Base-by-base conservation (phyloP, 108 stramenopile species). In the Nitzschia putrida region DNA sequence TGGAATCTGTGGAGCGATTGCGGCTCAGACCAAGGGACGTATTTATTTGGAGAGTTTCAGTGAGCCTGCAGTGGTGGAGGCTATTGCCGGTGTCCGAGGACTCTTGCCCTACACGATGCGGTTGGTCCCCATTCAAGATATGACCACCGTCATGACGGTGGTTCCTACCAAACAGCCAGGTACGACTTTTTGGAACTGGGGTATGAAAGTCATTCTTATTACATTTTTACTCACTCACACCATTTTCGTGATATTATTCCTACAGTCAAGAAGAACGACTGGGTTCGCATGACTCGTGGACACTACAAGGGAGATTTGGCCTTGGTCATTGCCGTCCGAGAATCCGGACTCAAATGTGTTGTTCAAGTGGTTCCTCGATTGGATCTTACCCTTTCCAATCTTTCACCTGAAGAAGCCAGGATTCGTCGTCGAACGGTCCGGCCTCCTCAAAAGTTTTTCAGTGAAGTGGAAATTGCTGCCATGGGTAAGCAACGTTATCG, bases 271-370 rank as follows among this genome's bases (percentile, higher is more conserved):
- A 83, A 93, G 57, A 97, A 96, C 55, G 93, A 95, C 63, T 99
- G 92, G 90, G 96, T 98, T 2, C 92, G 98, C 44, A 86, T 98
- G 83, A 93, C 81, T 2, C 80, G 96, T 26, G 94, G 92, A 21
- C 94, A 90, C 51, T 98, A 94, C 83, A 98, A 96, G 81, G 97
- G 96, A 21, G 98, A 99, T 77, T 74, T 98, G 57, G 98, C 95
- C 45, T 83, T 93, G 55, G 96, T 99, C 45, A 79, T 83, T 54
- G 90, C 82, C 60, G 96, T 99, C 10, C 74, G 84, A 26, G 96
- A 95, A 14, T 95, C 93, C 22, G 96, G 96, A 10, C 80, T 90
- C 37, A 96, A 94, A 66, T 95, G 93, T 53, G 79, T 97, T 24
- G 80, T 99, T 42, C 92, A 97, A 61, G 90, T 85, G 49, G 93